Conservation (phyloP, 495 filamentous ascomycete genomes). For the Xylaria curta region DNA sequence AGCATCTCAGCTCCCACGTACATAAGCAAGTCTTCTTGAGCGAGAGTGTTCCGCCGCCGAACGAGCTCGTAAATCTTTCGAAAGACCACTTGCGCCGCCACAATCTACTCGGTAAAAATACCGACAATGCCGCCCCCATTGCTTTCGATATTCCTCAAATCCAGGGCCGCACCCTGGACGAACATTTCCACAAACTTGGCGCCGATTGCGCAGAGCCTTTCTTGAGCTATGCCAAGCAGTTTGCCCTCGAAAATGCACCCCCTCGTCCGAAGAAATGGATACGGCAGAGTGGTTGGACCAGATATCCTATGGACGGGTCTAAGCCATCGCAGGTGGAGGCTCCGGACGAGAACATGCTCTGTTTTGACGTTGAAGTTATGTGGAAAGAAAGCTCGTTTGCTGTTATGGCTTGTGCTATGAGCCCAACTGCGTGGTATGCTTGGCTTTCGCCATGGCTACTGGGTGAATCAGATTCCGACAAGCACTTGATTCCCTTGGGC, state of each 20-base stretch:
- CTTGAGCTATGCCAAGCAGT: conserved; percentile 73
- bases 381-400: conserved; percentile 90
- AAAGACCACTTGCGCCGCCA: conserved; percentile 85
- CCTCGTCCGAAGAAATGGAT: conserved; percentile 81
- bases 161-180: conserved; percentile 82
- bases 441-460: conserved; percentile 98
- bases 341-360: conserved; percentile 80
- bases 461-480: conserved; percentile 74
- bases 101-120: conserved; percentile 88
- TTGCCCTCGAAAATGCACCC: conserved; percentile 69
- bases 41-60: conserved; percentile 57
- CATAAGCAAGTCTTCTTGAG: conserved; percentile 78
- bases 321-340: conserved; percentile 69
- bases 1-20: conserved; percentile 84
- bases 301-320: conserved; percentile 77
- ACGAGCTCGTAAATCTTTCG: conserved; percentile 77
- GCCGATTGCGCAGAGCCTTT: conserved; percentile 91
- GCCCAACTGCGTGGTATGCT: conserved; percentile 89
- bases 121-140: conserved; percentile 74
- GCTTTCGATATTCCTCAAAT: conserved; percentile 84
- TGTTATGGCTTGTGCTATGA: conserved; percentile 93
- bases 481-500: conserved; percentile 86
- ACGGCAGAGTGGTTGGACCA: conserved; percentile 89
- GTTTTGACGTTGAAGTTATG: conserved; percentile 97
- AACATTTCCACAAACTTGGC: conserved; percentile 93